These are phyloP conservation scores for Arthroderma sp. DNA, from an alignment of 2,329 filamentous ascomycete species.

Conservation along the genomic window DNA sequence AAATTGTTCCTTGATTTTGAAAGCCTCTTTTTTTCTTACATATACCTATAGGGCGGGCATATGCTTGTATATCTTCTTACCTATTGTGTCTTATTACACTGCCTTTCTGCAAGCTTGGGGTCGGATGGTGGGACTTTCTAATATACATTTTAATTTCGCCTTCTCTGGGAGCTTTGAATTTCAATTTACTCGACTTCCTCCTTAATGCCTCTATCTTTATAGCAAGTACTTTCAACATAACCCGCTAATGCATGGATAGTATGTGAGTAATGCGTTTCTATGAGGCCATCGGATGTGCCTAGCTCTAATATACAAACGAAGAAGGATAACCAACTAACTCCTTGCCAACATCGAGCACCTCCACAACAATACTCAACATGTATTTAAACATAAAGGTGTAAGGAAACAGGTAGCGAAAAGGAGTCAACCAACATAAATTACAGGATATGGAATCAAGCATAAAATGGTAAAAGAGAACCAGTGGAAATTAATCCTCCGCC, in stretches of 20 bases:
- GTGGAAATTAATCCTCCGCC: slow-evolving; percentile 19
- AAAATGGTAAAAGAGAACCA: slow-evolving; percentile 6
- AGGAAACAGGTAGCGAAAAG: neutral
- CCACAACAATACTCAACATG: neutral
- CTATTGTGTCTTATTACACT: neutral
- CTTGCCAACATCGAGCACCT: slow-evolving; percentile 2
- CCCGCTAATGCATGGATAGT: neutral
- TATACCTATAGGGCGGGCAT: neutral
- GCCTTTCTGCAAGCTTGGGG: neutral
- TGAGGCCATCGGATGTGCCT: neutral
- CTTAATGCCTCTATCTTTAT: neutral
- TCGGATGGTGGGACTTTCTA: neutral
- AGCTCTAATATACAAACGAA: neutral
- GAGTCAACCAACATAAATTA: neutral
- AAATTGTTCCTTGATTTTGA: neutral
- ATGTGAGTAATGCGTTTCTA: neutral
- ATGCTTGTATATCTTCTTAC: neutral
- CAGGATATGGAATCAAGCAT: neutral
- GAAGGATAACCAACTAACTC: slow-evolving; percentile 5
- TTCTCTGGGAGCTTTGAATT: neutral
- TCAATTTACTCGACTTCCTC: neutral
- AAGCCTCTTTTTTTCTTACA: neutral
- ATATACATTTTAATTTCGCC: neutral
- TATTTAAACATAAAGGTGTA: neutral
- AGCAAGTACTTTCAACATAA: neutral